A percentile compares a stretch with the other conserved stretches of the same genome.
Evolutionary conservation across 2,329 filamentous ascomycete genomes (phyloP).

Genomic region (Trichoderma guizhouense): DNA sequence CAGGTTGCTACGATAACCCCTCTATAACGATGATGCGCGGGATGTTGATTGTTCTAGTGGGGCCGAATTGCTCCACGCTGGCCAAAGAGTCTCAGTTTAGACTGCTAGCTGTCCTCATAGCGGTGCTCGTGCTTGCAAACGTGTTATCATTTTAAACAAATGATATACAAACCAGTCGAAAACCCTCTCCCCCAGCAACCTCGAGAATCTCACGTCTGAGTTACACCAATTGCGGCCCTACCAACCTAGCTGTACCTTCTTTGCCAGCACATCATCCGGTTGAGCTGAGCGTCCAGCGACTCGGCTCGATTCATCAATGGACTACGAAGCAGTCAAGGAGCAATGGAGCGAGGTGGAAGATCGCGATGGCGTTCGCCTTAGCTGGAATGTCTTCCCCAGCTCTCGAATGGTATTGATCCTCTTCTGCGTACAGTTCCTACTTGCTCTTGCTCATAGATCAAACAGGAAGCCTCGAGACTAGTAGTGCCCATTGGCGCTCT

Average conservation of each 20-base stretch:
- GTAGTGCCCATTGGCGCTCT: conserved; percentile 95
- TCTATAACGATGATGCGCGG: not conserved
- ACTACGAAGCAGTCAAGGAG: conserved; percentile 90
- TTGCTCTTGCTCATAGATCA: not conserved
- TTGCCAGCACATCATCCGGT: not conserved
- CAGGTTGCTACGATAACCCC: not conserved
- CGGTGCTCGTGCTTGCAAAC: not conserved
- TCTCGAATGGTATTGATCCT: conserved; percentile 76
- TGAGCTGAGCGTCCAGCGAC: not conserved
- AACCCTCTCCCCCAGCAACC: not conserved
- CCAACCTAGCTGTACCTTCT: not conserved
- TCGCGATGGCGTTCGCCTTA: conserved; percentile 89
- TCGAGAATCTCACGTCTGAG: not conserved
- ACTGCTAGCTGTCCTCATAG: conserved; percentile 8
- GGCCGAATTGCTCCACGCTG: not conserved
- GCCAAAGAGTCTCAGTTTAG: not conserved
- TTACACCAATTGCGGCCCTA: not conserved
- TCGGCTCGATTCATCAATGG: conserved; percentile 53
- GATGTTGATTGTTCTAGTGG: not conserved
- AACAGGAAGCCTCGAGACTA: conserved; percentile 83
- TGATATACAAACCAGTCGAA: not conserved
- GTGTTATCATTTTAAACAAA: not conserved
- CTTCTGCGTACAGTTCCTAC: not conserved
- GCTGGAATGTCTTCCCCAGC: conserved; percentile 98
- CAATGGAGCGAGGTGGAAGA: conserved; percentile 97